Base-by-base conservation (phyloP, 2,329 filamentous ascomycete species). In the Shiraia sp. region DNA sequence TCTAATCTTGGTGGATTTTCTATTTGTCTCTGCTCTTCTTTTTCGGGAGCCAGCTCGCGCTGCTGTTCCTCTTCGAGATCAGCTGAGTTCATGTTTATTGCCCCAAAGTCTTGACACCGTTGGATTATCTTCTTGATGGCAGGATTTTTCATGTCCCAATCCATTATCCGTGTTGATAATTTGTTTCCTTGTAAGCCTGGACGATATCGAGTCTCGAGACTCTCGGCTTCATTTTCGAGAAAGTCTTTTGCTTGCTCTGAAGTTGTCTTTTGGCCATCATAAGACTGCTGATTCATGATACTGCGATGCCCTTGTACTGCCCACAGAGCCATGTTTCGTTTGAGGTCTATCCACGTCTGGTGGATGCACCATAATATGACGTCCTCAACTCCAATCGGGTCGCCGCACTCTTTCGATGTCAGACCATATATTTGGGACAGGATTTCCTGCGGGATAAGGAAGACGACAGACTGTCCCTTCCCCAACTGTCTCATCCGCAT, bases 11-110 rank as follows among this genome's bases (percentile, higher is more conserved):
- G 54, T 0, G 81, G 79, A 1, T 69, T 70, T 49, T 86, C 70
- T 0, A 80, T 51, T 34, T 86, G 68, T 1, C 75, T 69, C 53
- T 88, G 81, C 16, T 77, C 66, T 49, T 88, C 81, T 1, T 79
- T 75, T 46, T 90, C 85, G 0, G 81, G 82, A 0, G 80, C 73
- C 0, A 89, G 69, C 47, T 88, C 86, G 0, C 85, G 74, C 56
- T 89, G 85, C 49, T 88, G 83, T 42, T 89, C 86, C 53, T 88
- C 83, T 2, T 79, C 68, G 0, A 87, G 63, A 0, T 67, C 65
- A 0, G 71, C 68, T 0, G 69, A 54, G 1, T 60, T 49, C 17
- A 73, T 53, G 2, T 55, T 39, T 27, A 59, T 45, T 3, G 64
- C 59, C 3, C 55, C 43, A 27, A 68, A 66, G 1, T 57, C 49